Evolutionary conservation across 768 basidiomycete species (phyloP), one percentile per base, ranked within the genome.

Genomic region (Mycena haematopus): DNA sequence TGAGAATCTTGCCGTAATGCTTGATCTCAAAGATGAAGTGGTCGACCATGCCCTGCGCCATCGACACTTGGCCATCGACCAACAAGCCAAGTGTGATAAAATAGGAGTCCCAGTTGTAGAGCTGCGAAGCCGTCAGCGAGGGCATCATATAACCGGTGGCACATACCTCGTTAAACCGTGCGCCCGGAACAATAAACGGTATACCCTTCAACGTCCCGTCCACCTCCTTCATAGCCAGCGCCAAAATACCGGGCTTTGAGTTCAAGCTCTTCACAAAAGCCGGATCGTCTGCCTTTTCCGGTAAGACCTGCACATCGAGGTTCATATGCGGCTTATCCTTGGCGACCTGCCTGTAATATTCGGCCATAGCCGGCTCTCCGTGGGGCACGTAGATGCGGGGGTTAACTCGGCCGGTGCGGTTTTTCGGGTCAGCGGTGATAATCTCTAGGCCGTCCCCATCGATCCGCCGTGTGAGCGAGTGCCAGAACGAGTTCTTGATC

Each of bases 1-100:
- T 99, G 67, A 99, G 79, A 70, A 96, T 95, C 77, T 96, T 96
- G 80, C 92, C 92, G 73, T 97, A 97, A 77, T 97, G 93, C 79
- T 89, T 94, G 81, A 99, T 97, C 81, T 99, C 95, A 74, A 99
- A 99, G 72, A 97, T 92, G 79, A 99, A 99, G 75, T 99, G 96
- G 58, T 99, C 97, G 46, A 98, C 95, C 88, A 99, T 95, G 70
- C 95, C 93, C 76, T 95, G 94, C 21, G 97, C 96, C 87, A 99
- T 92, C 61, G 88, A 85, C 29, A 96, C 87, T 70, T 95, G 90
- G 27, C 95, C 96, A 71, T 99, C 96, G 24, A 98, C 93, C 9
- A 99, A 86, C 29, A 99, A 85, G 17, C 96, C 96, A 25, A 99
- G 86, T 9, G 92, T 82, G 71, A 96, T 94, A 75, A 97, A 97